Evolutionary conservation across 2,329 filamentous ascomycete genomes (phyloP).

Genomic region (Ophiostoma ips): DNA sequence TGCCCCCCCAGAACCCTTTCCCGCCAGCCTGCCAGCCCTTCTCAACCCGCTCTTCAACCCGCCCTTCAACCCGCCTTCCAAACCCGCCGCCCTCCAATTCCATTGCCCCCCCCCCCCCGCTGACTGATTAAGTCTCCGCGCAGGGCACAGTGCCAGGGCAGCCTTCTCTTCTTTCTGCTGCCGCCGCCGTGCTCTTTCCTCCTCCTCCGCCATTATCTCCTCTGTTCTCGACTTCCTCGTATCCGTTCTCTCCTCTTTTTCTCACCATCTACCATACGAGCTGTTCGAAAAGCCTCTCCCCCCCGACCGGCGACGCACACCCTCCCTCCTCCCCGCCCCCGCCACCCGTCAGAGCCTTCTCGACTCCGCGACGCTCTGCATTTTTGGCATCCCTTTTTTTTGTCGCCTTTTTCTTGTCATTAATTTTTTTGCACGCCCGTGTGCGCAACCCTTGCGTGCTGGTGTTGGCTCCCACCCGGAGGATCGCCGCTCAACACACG

Average conservation of each 20-base stretch:
- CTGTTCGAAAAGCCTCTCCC: background rate
- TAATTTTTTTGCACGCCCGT: background rate
- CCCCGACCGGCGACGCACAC: too few relatives aligned
- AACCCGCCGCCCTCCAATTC: too few relatives aligned
- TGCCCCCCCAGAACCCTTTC: too few relatives aligned
- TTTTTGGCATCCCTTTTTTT: too few relatives aligned
- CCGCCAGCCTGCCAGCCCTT: too few relatives aligned
- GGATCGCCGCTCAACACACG: conserved; percentile 7
- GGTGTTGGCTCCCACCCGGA: conserved; percentile 6
- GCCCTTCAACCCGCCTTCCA: background rate
- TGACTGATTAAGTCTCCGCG: background rate
- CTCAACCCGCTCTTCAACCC: too few relatives aligned
- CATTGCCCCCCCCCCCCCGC: background rate
- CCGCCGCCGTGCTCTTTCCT: background rate
- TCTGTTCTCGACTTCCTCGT: background rate
- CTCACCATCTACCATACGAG: background rate
- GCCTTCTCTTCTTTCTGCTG: conserved; percentile 1
- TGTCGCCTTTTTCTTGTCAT: background rate
- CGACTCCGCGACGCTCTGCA: too few relatives aligned
- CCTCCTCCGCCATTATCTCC: background rate
- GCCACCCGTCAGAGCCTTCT: too few relatives aligned
- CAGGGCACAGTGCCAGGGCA: background rate
- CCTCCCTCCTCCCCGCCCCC: too few relatives aligned
- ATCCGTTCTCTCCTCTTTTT: background rate
- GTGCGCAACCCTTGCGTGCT: background rate